Conservation (phyloP, 805 yeast species). For the Starmera dryadoides region DNA sequence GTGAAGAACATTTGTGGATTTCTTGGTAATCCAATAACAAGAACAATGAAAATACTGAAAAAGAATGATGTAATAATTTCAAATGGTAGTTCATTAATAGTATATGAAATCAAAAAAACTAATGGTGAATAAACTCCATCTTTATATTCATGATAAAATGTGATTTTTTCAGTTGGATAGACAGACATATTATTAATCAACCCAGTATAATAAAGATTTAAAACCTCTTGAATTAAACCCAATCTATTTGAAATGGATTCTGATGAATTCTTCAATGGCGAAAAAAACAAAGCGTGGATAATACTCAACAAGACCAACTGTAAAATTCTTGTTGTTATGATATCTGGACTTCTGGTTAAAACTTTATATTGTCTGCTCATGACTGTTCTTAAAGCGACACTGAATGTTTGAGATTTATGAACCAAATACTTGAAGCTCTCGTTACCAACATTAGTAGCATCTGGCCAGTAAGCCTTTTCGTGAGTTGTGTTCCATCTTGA, state of each 20-base stretch:
- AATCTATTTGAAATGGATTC: conserved; percentile 58
- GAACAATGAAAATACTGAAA: conserved; percentile 56
- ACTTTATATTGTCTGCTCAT: no score
- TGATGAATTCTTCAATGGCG: conserved; percentile 42
- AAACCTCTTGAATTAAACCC: conserved; percentile 72
- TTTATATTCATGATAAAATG: conserved; percentile 71
- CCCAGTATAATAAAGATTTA: conserved; percentile 71
- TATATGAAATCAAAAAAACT: conserved; percentile 56
- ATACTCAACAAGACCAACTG: no score
- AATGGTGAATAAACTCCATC: conserved; percentile 63
- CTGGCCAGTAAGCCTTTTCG: no score
- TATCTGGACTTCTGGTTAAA: no score
- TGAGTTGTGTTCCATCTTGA: not conserved
- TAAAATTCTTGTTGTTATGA: no score
- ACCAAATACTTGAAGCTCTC: no score
- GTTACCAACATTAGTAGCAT: no score
- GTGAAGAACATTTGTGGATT: conserved; percentile 60
- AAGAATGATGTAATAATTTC: conserved; percentile 53
- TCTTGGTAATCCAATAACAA: conserved; percentile 67
- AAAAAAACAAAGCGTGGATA: conserved; percentile 59
- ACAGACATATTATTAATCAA: conserved; percentile 70
- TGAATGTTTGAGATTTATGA: not conserved
- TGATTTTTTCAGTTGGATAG: conserved; percentile 66
- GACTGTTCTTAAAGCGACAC: no score
- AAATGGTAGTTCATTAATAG: conserved; percentile 56